Evolutionary conservation across 441 rosid genomes (phyloP), one percentile per base, ranked within the genome.

Genomic region (Brassica hybrid): DNA sequence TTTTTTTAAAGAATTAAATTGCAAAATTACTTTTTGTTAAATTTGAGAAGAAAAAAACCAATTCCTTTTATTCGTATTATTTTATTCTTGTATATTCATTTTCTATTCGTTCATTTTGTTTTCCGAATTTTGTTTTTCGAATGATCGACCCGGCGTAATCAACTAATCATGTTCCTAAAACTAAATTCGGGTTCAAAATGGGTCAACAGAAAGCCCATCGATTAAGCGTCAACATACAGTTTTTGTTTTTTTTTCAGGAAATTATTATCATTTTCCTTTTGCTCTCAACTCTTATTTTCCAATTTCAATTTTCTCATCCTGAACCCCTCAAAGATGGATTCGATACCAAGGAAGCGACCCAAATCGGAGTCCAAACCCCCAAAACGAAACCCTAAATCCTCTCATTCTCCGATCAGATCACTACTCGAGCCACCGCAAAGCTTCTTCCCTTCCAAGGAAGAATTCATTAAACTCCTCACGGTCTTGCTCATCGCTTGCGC

Each of bases 401-500:
- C 88, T 5, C 41, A 81, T 50, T 80, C 87, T 45, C 71, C 83
- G 16, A 52, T 57, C 8, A 75, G 3, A 48, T 70, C 86, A 54
- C 25, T 85, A 2, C 73, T 79, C 79, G 97, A 90, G 65, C 96
- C 97, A n/a, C 88, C 98, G 1, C 79, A 76, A 50, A 78, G 67
- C 62, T 75, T 92, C 67, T 83, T 92, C 78, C 98, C 98, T 45
- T 87, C 96, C 3, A 86, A 82, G 69, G 86, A 79, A 41, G 97
- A 93, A 75, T 73, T 87, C 32, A 75, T 75, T 69, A 85, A 84
- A 62, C 86, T 92, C 25, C 11, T 91, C 2, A 77, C 82, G 0
- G 90, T 90, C 9, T 57, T 93, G 66, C 85, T 84, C 34, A 76
- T 94, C 78, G 92, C 99, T 3, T 87, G 89, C 43, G 74, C 80